phyloP scores from a whole-genome alignment of 768 basidiomycete genomes.

The Tephrocybe sp. region DNA sequence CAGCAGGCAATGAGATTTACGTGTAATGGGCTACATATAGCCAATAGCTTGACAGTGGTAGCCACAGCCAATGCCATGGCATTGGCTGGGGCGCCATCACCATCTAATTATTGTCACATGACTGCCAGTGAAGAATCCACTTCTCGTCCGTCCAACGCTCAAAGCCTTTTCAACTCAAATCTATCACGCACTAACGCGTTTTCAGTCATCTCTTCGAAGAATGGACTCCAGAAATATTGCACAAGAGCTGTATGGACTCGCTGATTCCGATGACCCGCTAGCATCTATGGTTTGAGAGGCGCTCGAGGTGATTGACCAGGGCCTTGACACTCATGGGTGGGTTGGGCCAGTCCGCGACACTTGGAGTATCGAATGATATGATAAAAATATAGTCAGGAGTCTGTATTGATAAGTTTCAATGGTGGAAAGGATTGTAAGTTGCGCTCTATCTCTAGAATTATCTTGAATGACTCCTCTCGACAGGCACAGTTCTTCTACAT shows the following conservation, averaged over 20 bases:
- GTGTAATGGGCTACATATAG: no score
- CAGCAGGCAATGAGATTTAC: no score
- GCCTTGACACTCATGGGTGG: conserved; percentile 79
- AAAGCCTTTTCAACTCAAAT: neutral
- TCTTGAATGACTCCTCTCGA: conserved; percentile 26
- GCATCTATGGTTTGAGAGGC: conserved; percentile 72
- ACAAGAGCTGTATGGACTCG: conserved; percentile 59
- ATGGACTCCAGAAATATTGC: conserved; percentile 56
- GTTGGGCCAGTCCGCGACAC: conserved; percentile 31
- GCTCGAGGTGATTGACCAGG: conserved; percentile 73
- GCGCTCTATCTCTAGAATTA: conserved; percentile 14
- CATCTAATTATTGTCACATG: conserved; percentile 13
- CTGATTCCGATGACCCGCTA: conserved; percentile 51
- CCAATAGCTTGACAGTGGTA: no score
- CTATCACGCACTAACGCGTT: conserved; percentile 3
- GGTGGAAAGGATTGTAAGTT: conserved; percentile 95
- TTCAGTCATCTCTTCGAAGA: no score
- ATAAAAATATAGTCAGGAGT: conserved; percentile 48
- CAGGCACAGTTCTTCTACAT: conserved; percentile 94
- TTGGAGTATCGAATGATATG: conserved; percentile 16
- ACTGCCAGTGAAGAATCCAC: conserved; percentile 2
- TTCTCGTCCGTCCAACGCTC: neutral
- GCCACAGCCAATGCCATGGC: no score
- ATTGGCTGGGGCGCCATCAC: no score
- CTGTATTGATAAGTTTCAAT: conserved; percentile 90